Base-by-base conservation (phyloP, 108 stramenopile genomes). In the Pseudonitzschia multistriata region DNA sequence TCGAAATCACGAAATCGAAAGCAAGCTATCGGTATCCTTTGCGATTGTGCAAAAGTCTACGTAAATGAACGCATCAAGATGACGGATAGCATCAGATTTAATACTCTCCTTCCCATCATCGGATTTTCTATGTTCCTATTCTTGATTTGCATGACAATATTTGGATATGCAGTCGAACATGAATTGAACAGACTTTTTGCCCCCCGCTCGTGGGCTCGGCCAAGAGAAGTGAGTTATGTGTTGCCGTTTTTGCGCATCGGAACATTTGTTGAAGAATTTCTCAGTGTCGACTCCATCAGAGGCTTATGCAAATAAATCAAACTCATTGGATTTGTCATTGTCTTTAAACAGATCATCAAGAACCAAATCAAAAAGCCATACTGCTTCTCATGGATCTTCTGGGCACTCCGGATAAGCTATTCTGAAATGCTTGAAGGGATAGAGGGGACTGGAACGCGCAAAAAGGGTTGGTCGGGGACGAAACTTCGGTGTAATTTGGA, bases 401-500 rank as follows among this genome's bases (percentile, higher is more conserved):
- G 85, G 86, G 72, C 85, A 11, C 22, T 88, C 15, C 40, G 50
- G 6, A 48, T 89, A 25, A 82, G 77, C 19, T 94, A 94, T 71
- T 72, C 82, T 47, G 61, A 80, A 67, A 81, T 94, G 85, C 40
- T 91, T 28, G 63, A 78, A 21, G 93, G 93, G 1, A 81, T 94
- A 21, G 87, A 88, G 3, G 87, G 87, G 6, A 94, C 93, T 28
- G 93, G 93, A 0, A 91, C 93, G 27, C 72, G 93, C 28, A 67
- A 81, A 27, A 59, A 67, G 3, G 90, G 90, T 21, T 76, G 79
- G 83, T 64, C 63, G 0, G 93, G 90, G 1, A 62, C 68, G 40
- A 69, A 89, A 48, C 72, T 94, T 2, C 74, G 74, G 11, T 83
- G 84, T 45, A 94, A 89, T 70, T 56, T 94, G 59, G 93, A 94